Evolutionary conservation across 495 filamentous ascomycete species (phyloP).

Genomic region (Letharia columbiana): DNA sequence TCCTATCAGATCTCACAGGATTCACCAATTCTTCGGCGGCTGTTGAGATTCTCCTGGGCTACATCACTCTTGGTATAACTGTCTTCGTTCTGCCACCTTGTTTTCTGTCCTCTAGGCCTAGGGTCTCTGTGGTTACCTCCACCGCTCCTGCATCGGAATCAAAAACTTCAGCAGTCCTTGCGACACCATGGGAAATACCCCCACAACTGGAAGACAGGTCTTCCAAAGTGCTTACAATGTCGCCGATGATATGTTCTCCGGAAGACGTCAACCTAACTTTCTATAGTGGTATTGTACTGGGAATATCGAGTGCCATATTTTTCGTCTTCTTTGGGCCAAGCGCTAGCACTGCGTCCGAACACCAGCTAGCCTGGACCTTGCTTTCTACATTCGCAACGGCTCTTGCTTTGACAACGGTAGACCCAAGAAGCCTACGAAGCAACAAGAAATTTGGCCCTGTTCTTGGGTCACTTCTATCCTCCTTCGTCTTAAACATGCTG

Average conservation of each 20-base stretch:
- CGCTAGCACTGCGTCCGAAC: background rate
- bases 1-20: slow-evolving; percentile 19
- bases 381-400: slow-evolving; percentile 18
- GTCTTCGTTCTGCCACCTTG: slow-evolving; percentile 39
- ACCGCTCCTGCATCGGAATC: slow-evolving; percentile 11
- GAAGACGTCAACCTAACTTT: slow-evolving; percentile 25
- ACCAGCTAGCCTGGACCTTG: slow-evolving; percentile 15
- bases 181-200: slow-evolving; percentile 16
- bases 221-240: slow-evolving; percentile 6
- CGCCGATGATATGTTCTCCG: slow-evolving; percentile 22
- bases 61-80: slow-evolving; percentile 38
- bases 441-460: slow-evolving; percentile 20
- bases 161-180: slow-evolving; percentile 19
- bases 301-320: slow-evolving; percentile 11
- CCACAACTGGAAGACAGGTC: slow-evolving; percentile 1
- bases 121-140: slow-evolving; percentile 8
- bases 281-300: slow-evolving; percentile 15
- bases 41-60: slow-evolving; percentile 33
- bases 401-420: slow-evolving; percentile 12
- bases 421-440: slow-evolving; percentile 18
- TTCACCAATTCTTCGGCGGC: slow-evolving; percentile 5
- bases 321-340: slow-evolving; percentile 14
- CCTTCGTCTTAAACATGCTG: slow-evolving; percentile 9
- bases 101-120: slow-evolving; percentile 29
- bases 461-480: slow-evolving; percentile 20